Evolutionary conservation across 2,329 filamentous ascomycete genomes (phyloP).

Genomic region (Aspergillus jensenii): DNA sequence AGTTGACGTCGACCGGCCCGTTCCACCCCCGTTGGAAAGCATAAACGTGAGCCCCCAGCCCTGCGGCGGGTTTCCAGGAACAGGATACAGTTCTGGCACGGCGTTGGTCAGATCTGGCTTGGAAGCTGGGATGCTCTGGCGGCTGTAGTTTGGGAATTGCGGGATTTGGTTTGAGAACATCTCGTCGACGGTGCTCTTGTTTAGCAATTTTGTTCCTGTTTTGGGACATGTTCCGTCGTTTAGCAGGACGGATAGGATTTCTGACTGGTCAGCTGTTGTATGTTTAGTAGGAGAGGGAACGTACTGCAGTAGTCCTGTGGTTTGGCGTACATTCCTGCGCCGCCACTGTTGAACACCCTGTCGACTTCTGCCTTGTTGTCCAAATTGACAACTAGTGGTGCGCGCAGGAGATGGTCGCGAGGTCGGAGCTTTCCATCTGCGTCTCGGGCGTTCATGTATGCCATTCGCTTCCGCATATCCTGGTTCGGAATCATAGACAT

Average conservation of each 20-base stretch:
- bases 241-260: constrained; percentile 45
- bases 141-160: constrained; percentile 54
- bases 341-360: constrained; percentile 56
- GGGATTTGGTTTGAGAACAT: constrained; percentile 65
- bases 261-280: neutral
- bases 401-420: neutral
- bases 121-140: constrained; percentile 44
- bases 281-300: constrained; percentile 7
- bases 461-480: neutral
- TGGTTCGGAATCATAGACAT: constrained; percentile 28
- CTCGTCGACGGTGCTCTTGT: constrained; percentile 52
- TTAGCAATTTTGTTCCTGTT: constrained; percentile 48
- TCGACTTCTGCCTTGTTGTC: constrained; percentile 22
- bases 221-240: constrained; percentile 61
- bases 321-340: constrained; percentile 61
- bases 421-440: neutral
- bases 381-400: constrained; percentile 41
- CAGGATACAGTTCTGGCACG: constrained; percentile 50
- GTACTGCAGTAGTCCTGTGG: constrained; percentile 61
- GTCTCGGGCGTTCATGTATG: constrained; percentile 1
- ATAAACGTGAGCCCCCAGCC: constrained; percentile 63
- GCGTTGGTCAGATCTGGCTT: constrained; percentile 49
- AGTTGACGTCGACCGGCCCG: constrained; percentile 51
- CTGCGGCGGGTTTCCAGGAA: constrained; percentile 52
- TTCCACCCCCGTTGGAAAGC: constrained; percentile 44